Evolutionary conservation across 1,284 basidiomycete genomes (phyloP).

Genomic region (Puccinia novopanici): DNA sequence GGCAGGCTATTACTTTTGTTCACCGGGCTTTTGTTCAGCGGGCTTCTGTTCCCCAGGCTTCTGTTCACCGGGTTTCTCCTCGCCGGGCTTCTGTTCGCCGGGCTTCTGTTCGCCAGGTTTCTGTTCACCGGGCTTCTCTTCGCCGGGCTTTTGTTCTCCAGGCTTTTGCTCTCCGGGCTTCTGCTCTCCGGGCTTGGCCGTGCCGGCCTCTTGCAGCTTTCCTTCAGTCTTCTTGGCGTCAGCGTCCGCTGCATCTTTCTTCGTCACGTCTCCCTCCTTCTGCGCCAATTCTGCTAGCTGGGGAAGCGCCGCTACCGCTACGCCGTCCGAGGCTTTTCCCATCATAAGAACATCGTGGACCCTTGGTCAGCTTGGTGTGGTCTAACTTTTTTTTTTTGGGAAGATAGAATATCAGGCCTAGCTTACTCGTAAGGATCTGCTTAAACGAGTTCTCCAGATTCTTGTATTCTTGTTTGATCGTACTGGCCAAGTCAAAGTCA

Average conservation of each 20-base stretch:
- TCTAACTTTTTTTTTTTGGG: not conserved
- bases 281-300: conserved; percentile 7
- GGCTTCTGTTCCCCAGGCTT: too few species aligned
- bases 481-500: not conserved
- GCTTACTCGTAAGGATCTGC: conserved; percentile 2
- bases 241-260: not conserved
- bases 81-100: too few species aligned
- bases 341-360: too few species aligned
- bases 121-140: not conserved
- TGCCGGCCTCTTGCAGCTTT: not conserved
- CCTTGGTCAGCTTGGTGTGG: not conserved
- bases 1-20: too few species aligned
- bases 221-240: not conserved
- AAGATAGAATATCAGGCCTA: too few species aligned
- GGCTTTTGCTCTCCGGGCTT: not conserved
- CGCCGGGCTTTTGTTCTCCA: too few species aligned
- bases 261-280: not conserved
- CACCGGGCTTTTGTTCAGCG: too few species aligned
- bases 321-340: not conserved
- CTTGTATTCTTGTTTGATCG: conserved; percentile 12
- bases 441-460: conserved; percentile 27
- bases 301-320: conserved; percentile 14
- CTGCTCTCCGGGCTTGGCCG: not conserved
- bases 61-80: too few species aligned
- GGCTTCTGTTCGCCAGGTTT: not conserved